Evolutionary conservation across 768 basidiomycete species (phyloP).

Genomic region (Calocera cornea): DNA sequence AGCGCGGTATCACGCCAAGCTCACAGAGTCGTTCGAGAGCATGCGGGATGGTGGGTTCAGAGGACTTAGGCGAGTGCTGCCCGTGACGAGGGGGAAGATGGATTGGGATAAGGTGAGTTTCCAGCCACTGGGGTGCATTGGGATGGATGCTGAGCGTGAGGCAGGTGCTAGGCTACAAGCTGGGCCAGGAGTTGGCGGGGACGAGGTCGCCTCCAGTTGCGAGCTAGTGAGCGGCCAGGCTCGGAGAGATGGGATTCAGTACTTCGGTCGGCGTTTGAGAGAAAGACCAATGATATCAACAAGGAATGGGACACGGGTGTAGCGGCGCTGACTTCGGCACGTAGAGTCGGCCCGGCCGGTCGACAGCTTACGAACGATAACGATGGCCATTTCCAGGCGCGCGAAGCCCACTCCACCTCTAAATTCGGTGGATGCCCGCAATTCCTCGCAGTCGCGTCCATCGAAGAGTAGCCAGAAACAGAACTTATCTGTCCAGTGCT

Average conservation of each 20-base stretch:
- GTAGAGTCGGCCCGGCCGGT: no score
- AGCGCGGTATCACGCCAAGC: conserved; percentile 57
- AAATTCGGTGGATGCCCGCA: no score
- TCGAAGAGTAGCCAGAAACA: no score
- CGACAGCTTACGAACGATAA: no score
- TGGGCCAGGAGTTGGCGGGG: conserved; percentile 61
- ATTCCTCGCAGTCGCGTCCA: no score
- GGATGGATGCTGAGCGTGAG: background rate
- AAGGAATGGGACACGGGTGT: no score
- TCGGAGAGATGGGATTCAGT: background rate
- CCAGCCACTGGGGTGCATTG: background rate
- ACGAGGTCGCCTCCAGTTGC: conserved; percentile 15
- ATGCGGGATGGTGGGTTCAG: conserved; percentile 93
- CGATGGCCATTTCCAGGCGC: no score
- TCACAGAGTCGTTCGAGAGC: conserved; percentile 73
- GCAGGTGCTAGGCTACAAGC: conserved; percentile 49
- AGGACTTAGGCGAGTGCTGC: conserved; percentile 75
- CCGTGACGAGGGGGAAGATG: conserved; percentile 82
- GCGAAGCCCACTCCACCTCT: no score
- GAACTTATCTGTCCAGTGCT: no score
- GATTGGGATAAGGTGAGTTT: conserved; percentile 81
- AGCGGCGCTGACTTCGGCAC: no score
- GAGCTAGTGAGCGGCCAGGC: background rate
- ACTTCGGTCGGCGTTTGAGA: background rate
- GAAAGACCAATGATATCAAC: no score